Evolutionary conservation across 345 rosid species (phyloP), one percentile per base, ranked within the genome.

Genomic region (Camelina hispida): DNA sequence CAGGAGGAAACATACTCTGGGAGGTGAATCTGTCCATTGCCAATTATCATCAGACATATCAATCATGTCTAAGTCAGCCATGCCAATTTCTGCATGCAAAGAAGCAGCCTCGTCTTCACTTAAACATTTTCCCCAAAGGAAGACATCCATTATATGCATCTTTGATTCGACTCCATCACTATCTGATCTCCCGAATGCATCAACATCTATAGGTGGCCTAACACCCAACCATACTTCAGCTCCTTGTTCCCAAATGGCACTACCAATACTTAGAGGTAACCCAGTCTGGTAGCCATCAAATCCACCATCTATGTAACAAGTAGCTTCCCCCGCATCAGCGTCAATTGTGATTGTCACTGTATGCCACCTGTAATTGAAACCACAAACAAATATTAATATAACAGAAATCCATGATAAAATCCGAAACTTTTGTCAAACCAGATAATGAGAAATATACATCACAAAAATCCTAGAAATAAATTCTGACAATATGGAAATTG

Each of bases 141-240:
- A 96, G 79, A 91, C 97, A 84, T 96, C 99, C 99, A 96, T 96
- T 71, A 96, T 85, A 82, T 96, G 98, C 98, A 93, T 91, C 85
- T 96, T 96, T 58, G 99, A 87, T 79, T 96, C 99, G 9, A 83
- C 91, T 81, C 98, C 99, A 83, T 96, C 99, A 63, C 99, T 96
- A 83, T 96, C 99, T 34, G 99, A 96, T 83, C 99, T 91, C 75
- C 99, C 98, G 68, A 96, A 93, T 44, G 96, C 90, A 83, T 96
- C 99, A 79, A 93, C 71, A 69, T 91, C 99, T 17, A 79, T 90
- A 54, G 99, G 99, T 28, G 99, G 97, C 77, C 89, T 87, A 81
- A 87, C 86, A 83, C 98, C 99, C 75, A 96, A 76, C 98, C 96
- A 96, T 63, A 91, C 84, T 78, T 91, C 98, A 46, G 98, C 86